phyloP scores from a whole-genome alignment of 345 rosid species.

The Boechera divaricarpa region DNA sequence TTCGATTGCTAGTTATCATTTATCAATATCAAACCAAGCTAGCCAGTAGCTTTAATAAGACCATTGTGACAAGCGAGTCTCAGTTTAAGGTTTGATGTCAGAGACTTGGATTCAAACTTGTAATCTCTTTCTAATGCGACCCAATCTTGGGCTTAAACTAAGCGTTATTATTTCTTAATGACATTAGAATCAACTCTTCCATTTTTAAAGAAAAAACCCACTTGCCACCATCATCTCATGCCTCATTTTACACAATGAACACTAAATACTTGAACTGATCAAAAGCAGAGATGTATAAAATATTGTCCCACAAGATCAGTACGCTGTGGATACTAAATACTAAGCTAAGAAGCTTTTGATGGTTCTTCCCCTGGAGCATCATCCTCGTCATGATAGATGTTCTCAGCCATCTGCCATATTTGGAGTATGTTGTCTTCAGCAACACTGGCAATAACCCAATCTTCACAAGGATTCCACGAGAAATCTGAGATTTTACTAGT shows the following conservation, averaged over 20 bases:
- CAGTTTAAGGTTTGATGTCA: background rate
- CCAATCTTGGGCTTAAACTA: background rate
- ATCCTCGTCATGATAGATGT: conserved; percentile 96
- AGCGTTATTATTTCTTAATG: background rate
- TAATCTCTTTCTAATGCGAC: conserved; percentile 2
- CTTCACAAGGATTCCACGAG: conserved; percentile 99
- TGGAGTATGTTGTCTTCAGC: conserved; percentile 99
- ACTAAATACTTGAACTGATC: conserved; percentile 28
- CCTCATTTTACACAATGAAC: conserved; percentile 33
- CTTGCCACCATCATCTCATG: conserved; percentile 11
- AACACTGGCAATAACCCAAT: conserved; percentile 96
- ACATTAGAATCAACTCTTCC: background rate
- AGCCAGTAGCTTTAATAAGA: conserved; percentile 29
- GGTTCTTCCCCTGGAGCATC: conserved; percentile 87
- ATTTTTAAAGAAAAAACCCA: background rate
- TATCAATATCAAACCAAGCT: background rate
- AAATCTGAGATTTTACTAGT: conserved; percentile 98
- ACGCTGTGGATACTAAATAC: conserved; percentile 17
- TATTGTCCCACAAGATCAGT: conserved; percentile 5
- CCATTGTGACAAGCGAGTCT: background rate
- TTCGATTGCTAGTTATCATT: conserved; percentile 41
- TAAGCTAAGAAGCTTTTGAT: conserved; percentile 51
- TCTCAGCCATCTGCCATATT: conserved; percentile 99
- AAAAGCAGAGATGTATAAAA: conserved; percentile 29
- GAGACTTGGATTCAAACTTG: conserved; percentile 5